Conservation (phyloP, 257 asterid genomes). For the Plantago ovata region DNA sequence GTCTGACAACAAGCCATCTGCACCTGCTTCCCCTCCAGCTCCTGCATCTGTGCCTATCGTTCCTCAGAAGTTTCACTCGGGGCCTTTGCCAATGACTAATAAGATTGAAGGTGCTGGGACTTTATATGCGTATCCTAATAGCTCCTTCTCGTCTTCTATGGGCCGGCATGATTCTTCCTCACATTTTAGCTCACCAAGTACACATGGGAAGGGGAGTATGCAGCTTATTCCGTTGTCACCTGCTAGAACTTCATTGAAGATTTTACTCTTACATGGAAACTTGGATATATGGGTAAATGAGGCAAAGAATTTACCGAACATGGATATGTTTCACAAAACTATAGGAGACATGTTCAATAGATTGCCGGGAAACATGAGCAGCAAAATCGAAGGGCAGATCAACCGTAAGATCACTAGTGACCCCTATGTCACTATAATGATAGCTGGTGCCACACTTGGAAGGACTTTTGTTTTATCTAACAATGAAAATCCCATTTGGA, state of each 20-base stretch:
- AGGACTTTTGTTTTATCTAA: conserved; percentile 87
- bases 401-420: conserved; percentile 82
- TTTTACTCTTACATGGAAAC: conserved; percentile 80
- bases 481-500: conserved; percentile 86
- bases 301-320: conserved; percentile 96
- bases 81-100: conserved; percentile 40
- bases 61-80: conserved; percentile 51
- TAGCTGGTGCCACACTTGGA: conserved; percentile 68
- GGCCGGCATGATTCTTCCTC: background rate
- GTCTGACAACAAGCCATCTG: conserved; percentile 42
- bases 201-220: conserved; percentile 19
- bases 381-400: conserved; percentile 78
- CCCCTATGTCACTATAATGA: conserved; percentile 71
- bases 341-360: conserved; percentile 78
- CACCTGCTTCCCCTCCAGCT: conserved; percentile 47
- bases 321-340: conserved; percentile 98
- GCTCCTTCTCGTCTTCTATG: conserved; percentile 51
- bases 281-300: conserved; percentile 79
- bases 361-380: conserved; percentile 67
- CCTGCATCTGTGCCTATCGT: conserved; percentile 32
- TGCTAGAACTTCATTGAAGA: conserved; percentile 52
- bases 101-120: conserved; percentile 37
- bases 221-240: conserved; percentile 63
- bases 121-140: conserved; percentile 39
- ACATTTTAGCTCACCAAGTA: background rate